phyloP scores from a whole-genome alignment of 108 stramenopile genomes.

The Nitzschia inconspicua region DNA sequence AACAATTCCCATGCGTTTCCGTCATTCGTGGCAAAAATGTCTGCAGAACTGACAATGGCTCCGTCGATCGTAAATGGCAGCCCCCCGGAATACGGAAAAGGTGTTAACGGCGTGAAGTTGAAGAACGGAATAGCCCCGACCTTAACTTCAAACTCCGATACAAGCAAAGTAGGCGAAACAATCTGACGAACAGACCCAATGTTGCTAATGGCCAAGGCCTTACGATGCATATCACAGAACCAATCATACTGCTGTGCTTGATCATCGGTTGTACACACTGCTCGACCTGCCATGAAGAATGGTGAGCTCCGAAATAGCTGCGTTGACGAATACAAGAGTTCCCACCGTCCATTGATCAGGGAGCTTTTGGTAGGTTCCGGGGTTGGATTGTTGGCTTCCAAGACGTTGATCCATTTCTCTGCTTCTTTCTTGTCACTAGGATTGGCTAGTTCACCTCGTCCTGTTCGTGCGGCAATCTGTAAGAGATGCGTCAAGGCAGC shows the following conservation, averaged over 20 bases:
- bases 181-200: constrained; percentile 82
- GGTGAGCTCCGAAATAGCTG: constrained; percentile 82
- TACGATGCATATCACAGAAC: constrained; percentile 90
- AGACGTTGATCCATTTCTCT: constrained; percentile 11
- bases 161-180: constrained; percentile 38
- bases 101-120: constrained; percentile 53
- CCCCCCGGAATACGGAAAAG: constrained; percentile 68
- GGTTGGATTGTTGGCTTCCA: constrained; percentile 48
- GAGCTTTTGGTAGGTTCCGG: constrained; percentile 21
- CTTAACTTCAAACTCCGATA: constrained; percentile 82
- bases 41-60: constrained; percentile 77
- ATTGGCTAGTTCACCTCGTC: constrained; percentile 70
- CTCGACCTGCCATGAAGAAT: constrained; percentile 85
- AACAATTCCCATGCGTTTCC: constrained; percentile 49
- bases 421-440: constrained; percentile 44
- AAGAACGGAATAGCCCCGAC: constrained; percentile 80
- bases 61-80: constrained; percentile 76
- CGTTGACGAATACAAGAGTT: constrained; percentile 66
- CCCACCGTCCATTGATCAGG: constrained; percentile 69
- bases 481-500: constrained; percentile 2
- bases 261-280: constrained; percentile 64
- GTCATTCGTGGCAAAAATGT: constrained; percentile 36
- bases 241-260: constrained; percentile 76
- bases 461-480: constrained; percentile 57
- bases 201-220: constrained; percentile 67